Evolutionary conservation across 2,329 filamentous ascomycete genomes (phyloP), one percentile per base, ranked within the genome.

Genomic region (Cladosporium velox): DNA sequence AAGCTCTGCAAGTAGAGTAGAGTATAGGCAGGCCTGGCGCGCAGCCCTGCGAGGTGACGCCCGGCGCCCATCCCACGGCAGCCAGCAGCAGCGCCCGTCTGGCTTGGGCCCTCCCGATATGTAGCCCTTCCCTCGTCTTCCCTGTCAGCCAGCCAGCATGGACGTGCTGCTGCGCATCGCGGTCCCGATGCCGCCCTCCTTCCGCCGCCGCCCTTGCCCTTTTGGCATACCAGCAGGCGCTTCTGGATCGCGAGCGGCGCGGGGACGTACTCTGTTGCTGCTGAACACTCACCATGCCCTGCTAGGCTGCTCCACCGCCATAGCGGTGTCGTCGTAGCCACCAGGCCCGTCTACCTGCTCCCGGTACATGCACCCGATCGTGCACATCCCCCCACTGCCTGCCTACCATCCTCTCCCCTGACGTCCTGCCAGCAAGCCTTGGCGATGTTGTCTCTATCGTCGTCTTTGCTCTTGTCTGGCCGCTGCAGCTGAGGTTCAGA

Each of bases 261-360:
- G 49, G 49, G 51, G 30, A 35, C 41, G 41, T 35, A 21, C 30
- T 52, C 47, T 57, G 60, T 51, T 60, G 41, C 41, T 60, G 57
- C 58, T 60, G 38, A 38, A 49, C 30, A 32, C 30, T 10, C 30
- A 10, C 30, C 7, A 32, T 32, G 41, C 41, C 32, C 54, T 58
- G 57, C 49, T 64, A 44, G 18, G 60, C 60, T 64, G 47, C 59
- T 62, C 59, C 59, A 62, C 59, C 44, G 59, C 60, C 60, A 62
- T 38, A 30, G 30, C 59, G 38, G 35, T 24, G 24, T 47, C 59
- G 47, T 44, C 38, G 38, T 44, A 44, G 38, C 38, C 38, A 44
- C 38, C 38, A 41, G 34, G 38, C 6, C 18, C 18, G 38, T 49
- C 26, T 41, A 28, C 41, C 28, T 61, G 18, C 28, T 54, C 15